A percentile compares a stretch with the other conserved stretches of the same genome.
Conservation (phyloP, 2,329 filamentous ascomycete species). For the Chalaropsis ovoidea region DNA sequence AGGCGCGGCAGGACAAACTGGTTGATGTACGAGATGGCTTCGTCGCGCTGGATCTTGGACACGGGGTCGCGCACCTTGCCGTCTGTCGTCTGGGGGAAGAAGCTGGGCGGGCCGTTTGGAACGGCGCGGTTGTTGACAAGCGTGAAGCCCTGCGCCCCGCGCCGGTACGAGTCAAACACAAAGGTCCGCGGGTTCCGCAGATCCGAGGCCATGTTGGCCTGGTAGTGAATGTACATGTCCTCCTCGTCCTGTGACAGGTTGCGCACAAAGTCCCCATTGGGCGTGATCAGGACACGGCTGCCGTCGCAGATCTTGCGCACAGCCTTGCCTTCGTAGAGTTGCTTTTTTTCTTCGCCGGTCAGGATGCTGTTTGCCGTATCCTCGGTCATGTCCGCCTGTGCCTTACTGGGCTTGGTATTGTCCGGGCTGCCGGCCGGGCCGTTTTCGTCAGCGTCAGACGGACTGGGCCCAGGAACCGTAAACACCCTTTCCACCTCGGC, state of each 20-base stretch:
- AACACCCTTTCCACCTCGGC: slow-evolving; percentile 16
- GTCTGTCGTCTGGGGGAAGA: slow-evolving; percentile 44
- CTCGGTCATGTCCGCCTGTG: slow-evolving; percentile 19
- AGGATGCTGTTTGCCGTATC: slow-evolving; percentile 33
- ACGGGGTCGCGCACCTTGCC: slow-evolving; percentile 48
- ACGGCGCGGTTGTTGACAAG: slow-evolving; percentile 56
- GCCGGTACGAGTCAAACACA: slow-evolving; percentile 36
- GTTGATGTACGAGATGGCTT: slow-evolving; percentile 58
- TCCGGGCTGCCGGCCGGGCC: neutral
- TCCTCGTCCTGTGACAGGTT: slow-evolving; percentile 61
- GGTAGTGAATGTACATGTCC: slow-evolving; percentile 57
- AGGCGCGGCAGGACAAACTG: slow-evolving; percentile 52
- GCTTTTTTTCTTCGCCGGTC: slow-evolving; percentile 45
- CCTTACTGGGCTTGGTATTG: neutral
- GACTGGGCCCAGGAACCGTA: slow-evolving; percentile 2
- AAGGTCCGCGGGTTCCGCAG: slow-evolving; percentile 47
- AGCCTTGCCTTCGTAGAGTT: slow-evolving; percentile 46
- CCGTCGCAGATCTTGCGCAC: slow-evolving; percentile 50
- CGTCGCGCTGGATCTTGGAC: slow-evolving; percentile 55
- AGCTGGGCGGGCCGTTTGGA: slow-evolving; percentile 52
- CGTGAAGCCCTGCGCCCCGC: slow-evolving; percentile 44
- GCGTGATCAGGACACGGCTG: slow-evolving; percentile 60
- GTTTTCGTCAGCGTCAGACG: neutral
- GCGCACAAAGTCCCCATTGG: slow-evolving; percentile 65
- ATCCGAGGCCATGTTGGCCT: slow-evolving; percentile 45